These are phyloP conservation scores for Gastrolobium bilobum DNA, from an alignment of 306 rosid species.

Conservation along the genomic window DNA sequence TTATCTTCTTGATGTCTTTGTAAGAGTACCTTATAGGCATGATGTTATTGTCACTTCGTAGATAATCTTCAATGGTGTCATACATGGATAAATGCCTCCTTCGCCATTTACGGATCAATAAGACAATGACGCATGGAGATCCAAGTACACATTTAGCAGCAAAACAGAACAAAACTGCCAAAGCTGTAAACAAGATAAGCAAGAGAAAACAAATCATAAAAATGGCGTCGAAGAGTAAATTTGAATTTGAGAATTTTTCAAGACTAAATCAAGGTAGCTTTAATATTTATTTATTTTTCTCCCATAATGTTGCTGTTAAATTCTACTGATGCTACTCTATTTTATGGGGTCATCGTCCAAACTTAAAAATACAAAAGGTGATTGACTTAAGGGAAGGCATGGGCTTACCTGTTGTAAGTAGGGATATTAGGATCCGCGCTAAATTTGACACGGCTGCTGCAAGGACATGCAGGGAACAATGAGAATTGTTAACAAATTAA, in stretches of 20 bases:
- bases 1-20: slow-evolving; percentile 40
- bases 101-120: slow-evolving; percentile 37
- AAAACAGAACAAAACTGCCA: not conserved
- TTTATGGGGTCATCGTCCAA: no score
- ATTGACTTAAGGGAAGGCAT: not conserved
- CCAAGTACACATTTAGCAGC: slow-evolving; percentile 3
- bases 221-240: not conserved
- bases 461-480: not conserved
- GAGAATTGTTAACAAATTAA: not conserved
- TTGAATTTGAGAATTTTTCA: no score
- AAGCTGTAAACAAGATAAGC: not conserved
- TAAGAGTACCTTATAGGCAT: slow-evolving; percentile 45
- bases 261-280: no score
- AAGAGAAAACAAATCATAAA: not conserved
- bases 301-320: not conserved
- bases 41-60: slow-evolving; percentile 15
- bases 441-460: not conserved
- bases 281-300: no score
- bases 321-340: not conserved
- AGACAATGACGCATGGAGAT: not conserved
- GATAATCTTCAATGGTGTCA: slow-evolving; percentile 37
- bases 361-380: no score
- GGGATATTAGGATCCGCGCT: no score
- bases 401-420: not conserved
- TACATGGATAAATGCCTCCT: slow-evolving; percentile 45